Evolutionary conservation across 2,329 filamentous ascomycete species (phyloP).

Genomic region (Byssothecium circinans): DNA sequence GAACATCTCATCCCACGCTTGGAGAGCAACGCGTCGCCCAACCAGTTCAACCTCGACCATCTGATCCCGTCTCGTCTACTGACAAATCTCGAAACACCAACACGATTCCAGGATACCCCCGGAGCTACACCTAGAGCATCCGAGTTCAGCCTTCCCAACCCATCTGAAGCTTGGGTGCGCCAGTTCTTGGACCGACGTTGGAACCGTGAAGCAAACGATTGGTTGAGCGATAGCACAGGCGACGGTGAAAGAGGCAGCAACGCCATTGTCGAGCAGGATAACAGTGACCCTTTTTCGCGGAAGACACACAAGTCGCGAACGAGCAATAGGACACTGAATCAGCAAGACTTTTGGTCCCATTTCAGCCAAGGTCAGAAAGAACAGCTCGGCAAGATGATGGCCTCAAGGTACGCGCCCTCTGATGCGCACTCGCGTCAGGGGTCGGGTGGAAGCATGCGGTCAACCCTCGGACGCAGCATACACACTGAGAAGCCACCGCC

Average conservation of each 20-base stretch:
- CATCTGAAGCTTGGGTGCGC: slow-evolving; percentile 81
- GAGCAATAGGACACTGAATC: slow-evolving; percentile 52
- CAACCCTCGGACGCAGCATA: slow-evolving; percentile 17
- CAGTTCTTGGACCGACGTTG: slow-evolving; percentile 75
- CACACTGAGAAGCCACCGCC: slow-evolving; percentile 23
- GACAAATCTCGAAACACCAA: slow-evolving; percentile 26
- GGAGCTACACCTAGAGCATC: slow-evolving; percentile 30
- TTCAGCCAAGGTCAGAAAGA: slow-evolving; percentile 43
- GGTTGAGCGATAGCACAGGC: slow-evolving; percentile 74
- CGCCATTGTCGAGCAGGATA: slow-evolving; percentile 12
- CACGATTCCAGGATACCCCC: slow-evolving; percentile 19
- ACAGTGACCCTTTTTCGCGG: slow-evolving; percentile 13
- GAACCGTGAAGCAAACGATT: slow-evolving; percentile 72
- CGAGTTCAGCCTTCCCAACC: slow-evolving; percentile 45
- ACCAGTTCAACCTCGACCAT: slow-evolving; percentile 43
- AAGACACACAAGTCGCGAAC: slow-evolving; percentile 47
- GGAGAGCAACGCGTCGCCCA: slow-evolving; percentile 36
- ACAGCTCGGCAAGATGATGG: slow-evolving; percentile 45
- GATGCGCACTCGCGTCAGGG: slow-evolving; percentile 37
- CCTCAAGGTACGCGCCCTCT: slow-evolving; percentile 44
- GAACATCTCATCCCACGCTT: slow-evolving; percentile 43
- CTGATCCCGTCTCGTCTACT: slow-evolving; percentile 43
- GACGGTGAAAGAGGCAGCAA: slow-evolving; percentile 59
- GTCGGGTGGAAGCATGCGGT: slow-evolving; percentile 23
- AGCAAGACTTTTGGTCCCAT: slow-evolving; percentile 53